A percentile compares a stretch with the other conserved stretches of the same genome.
phyloP scores from a whole-genome alignment of 345 rosid genomes.

The Populus alba region DNA sequence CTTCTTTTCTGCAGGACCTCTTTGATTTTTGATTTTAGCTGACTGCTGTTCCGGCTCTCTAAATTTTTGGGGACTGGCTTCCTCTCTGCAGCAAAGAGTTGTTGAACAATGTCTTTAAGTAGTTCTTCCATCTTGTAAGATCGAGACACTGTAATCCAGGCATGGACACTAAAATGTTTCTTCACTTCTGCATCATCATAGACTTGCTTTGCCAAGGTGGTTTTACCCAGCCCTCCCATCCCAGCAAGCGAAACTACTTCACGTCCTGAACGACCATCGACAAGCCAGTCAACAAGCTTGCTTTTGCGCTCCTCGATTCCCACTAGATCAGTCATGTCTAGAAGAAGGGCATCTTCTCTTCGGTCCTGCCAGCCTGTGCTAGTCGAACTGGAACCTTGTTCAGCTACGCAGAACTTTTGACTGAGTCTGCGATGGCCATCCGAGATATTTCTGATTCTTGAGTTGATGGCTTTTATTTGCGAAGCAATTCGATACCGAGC shows the following conservation, averaged over 20 bases:
- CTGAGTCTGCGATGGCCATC: constrained; percentile 4
- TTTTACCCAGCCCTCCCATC: constrained; percentile 21
- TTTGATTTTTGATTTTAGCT: constrained; percentile 4
- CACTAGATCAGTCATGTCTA: constrained; percentile 19
- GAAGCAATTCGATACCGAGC: not conserved
- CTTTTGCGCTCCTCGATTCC: constrained; percentile 25
- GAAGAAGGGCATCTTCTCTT: not conserved
- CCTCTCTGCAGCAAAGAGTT: not conserved
- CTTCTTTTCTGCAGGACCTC: not conserved
- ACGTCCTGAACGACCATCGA: constrained; percentile 10
- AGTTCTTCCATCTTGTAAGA: constrained; percentile 5
- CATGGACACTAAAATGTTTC: constrained; percentile 5
- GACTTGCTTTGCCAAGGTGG: constrained; percentile 11
- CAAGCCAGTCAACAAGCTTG: constrained; percentile 11
- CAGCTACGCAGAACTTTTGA: not conserved
- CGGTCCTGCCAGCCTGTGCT: constrained; percentile 4
- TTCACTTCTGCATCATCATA: constrained; percentile 14
- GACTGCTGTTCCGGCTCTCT: not conserved
- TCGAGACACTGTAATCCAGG: constrained; percentile 18
- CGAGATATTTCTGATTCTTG: constrained; percentile 7
- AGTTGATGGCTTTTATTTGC: constrained; percentile 9
- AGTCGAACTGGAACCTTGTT: not conserved
- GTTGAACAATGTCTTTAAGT: constrained; percentile 10
- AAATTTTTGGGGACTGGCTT: not conserved
- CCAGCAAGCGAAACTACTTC: constrained; percentile 13